Percentiles rank a stretch among this genome's conserved stretches.
These are phyloP conservation scores for Penicillium canariense DNA, from an alignment of 495 filamentous ascomycete species.

Conservation along the genomic window DNA sequence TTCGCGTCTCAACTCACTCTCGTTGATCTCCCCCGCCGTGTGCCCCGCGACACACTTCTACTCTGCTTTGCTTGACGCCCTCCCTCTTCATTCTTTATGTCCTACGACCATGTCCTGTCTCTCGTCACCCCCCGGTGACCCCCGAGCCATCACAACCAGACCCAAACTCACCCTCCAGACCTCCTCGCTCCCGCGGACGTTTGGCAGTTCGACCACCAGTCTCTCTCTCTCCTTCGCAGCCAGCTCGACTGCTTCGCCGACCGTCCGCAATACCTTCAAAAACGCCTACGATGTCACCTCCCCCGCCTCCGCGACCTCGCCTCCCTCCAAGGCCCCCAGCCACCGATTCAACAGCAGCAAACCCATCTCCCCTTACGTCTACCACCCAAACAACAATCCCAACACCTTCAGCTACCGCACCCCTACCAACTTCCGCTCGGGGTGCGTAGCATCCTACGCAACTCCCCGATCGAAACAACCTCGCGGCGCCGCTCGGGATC, in stretches of 20 bases:
- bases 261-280: slow-evolving; percentile 75
- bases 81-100: slow-evolving; percentile 24
- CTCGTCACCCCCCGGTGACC: slow-evolving; percentile 16
- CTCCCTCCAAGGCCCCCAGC: slow-evolving; percentile 23
- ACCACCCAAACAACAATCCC: slow-evolving; percentile 26
- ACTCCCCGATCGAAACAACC: slow-evolving; percentile 57
- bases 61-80: slow-evolving; percentile 1
- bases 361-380: slow-evolving; percentile 26
- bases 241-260: slow-evolving; percentile 66
- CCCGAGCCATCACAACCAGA: slow-evolving; percentile 49
- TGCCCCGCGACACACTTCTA: slow-evolving; percentile 8
- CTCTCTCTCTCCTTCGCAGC: slow-evolving; percentile 56
- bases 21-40: too few relatives aligned
- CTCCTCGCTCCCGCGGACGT: slow-evolving; percentile 46
- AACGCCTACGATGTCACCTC: slow-evolving; percentile 74
- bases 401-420: slow-evolving; percentile 25
- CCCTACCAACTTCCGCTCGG: slow-evolving; percentile 67
- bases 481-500: slow-evolving; percentile 38
- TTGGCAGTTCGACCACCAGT: slow-evolving; percentile 53
- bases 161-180: slow-evolving; percentile 85
- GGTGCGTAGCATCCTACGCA: slow-evolving; percentile 72
- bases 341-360: slow-evolving; percentile 38
- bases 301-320: slow-evolving; percentile 59
- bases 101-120: slow-evolving; percentile 29
- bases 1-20: too few relatives aligned